Base-by-base conservation (phyloP, 352 stramenopile species). In the Phytophthora litchii region DNA sequence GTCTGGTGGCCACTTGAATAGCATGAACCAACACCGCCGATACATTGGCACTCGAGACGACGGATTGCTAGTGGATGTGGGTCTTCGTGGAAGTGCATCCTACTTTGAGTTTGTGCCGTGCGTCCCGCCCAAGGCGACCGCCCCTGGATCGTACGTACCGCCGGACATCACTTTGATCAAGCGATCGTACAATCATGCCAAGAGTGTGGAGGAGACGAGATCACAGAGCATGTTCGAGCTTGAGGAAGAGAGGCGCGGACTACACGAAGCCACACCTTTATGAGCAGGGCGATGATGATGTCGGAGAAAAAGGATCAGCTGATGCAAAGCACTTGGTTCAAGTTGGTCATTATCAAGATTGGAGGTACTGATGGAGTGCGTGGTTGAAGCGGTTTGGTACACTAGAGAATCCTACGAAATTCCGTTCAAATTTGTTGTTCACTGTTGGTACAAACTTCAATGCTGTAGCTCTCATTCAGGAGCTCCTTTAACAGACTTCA, bases 1-100 rank as follows among this genome's bases (percentile, higher is more conserved):
- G 36, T 86, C 78, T 0, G 68, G 73, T 12, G 80, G 83, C 2
- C 62, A 86, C 46, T 64, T 92, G 21, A 85, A 86, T 53, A 92
- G 83, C 58, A 90, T 92, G 83, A 92, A 90, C 60, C 83, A 92
- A 60, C 83, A 92, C 34, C 80, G 80, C 8, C 72, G 80, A 11
- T 89, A 90, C 56, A 83, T 92, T 56, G 83, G 79, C 20, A 71
- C 78, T 21, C 77, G 81, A 14, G 73, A 86, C 21, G 79, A 89
- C 44, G 67, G 72, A 0, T 38, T 90, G 19, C 55, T 92, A 12
- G 66, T 91, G 21, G 83, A 92, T 44, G 77, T 92, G 48, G 76
- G 79, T 71, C 77, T 86, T 47, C 77, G 80, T n/a, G 80, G 78
- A 32, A 65, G 85, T 35, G 83, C 83, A 17, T 74, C 72, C 31